Evolutionary conservation across 208 protist genomes (phyloP).

Genomic region (Leishmania mexicana): DNA sequence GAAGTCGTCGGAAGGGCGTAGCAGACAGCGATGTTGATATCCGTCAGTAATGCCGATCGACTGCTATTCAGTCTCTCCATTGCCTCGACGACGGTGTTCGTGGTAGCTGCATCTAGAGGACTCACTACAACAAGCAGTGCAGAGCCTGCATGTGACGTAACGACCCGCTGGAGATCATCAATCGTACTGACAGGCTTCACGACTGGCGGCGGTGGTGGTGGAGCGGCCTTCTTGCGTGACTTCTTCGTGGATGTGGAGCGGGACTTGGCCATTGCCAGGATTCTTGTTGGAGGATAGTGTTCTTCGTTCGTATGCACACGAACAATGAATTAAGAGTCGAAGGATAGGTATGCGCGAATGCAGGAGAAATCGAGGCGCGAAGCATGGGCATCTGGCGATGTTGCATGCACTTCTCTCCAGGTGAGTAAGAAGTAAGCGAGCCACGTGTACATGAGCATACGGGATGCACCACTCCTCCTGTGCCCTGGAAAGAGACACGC

Average conservation of each 20-base stretch:
- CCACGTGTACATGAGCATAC: not conserved
- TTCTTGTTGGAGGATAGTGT: not conserved
- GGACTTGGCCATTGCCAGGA: slow-evolving; percentile 12
- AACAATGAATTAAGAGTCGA: not conserved
- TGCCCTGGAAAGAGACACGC: not conserved
- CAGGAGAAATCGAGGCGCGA: not conserved
- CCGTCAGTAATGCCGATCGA: slow-evolving; percentile 40
- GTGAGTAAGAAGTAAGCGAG: not conserved
- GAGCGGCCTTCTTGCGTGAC: slow-evolving; percentile 33
- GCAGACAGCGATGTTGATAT: slow-evolving; percentile 63
- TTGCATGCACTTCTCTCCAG: not conserved
- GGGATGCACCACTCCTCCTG: not conserved
- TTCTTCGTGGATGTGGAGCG: slow-evolving; percentile 19
- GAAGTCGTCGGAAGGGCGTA: slow-evolving; percentile 41
- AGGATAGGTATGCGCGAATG: no score
- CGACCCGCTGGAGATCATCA: slow-evolving; percentile 56
- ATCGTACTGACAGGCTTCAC: slow-evolving; percentile 47
- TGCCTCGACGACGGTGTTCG: slow-evolving; percentile 45
- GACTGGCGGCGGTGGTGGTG: slow-evolving; percentile 63
- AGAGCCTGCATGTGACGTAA: slow-evolving; percentile 38
- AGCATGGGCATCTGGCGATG: not conserved
- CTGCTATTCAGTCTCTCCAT: slow-evolving; percentile 75
- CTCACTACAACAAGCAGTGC: slow-evolving; percentile 67
- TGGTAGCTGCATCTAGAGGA: slow-evolving; percentile 47
- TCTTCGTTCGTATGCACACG: not conserved